These are phyloP conservation scores for Albifimbria verrucaria DNA, from an alignment of 2,329 filamentous ascomycete genomes.

Conservation along the genomic window DNA sequence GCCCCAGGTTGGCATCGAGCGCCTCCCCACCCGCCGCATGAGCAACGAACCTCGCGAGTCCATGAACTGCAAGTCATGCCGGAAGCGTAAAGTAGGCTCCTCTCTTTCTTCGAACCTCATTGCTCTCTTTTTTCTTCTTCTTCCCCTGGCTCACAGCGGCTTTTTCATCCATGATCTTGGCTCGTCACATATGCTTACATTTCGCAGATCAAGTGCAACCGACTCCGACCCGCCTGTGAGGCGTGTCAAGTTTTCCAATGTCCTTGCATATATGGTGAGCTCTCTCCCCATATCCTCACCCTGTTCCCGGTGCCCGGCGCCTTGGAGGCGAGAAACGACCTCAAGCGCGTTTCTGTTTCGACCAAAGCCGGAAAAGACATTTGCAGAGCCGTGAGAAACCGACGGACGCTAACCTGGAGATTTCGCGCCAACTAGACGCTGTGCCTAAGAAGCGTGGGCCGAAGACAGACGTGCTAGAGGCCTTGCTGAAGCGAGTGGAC, in stretches of 20 bases:
- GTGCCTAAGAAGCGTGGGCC: conserved; percentile 87
- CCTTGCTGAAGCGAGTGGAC: conserved; percentile 79
- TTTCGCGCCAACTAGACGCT: no score
- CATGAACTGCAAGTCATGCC: conserved; percentile 95
- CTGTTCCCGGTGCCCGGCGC: no score
- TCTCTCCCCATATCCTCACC: conserved; percentile 5
- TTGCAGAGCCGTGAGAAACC: no score
- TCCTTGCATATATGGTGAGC: conserved; percentile 72
- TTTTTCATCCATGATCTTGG: no score
- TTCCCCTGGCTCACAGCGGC: no score
- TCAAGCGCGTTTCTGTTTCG: no score
- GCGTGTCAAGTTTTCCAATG: conserved; percentile 88
- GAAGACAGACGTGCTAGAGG: conserved; percentile 85
- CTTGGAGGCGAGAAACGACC: no score
- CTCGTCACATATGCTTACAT: no score
- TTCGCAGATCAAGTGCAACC: conserved; percentile 83
- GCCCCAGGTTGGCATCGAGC: conserved; percentile 77
- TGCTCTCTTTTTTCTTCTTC: not conserved
- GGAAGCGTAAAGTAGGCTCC: conserved; percentile 75
- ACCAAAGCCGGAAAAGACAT: no score
- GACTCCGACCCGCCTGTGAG: conserved; percentile 78
- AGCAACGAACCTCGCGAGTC: conserved; percentile 78
- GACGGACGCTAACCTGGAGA: no score
- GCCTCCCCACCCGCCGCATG: conserved; percentile 67
- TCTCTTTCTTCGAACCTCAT: conserved; percentile 5